These are phyloP conservation scores for Globisporangium megalacanthum DNA, from an alignment of 352 stramenopile genomes.

Conservation along the genomic window DNA sequence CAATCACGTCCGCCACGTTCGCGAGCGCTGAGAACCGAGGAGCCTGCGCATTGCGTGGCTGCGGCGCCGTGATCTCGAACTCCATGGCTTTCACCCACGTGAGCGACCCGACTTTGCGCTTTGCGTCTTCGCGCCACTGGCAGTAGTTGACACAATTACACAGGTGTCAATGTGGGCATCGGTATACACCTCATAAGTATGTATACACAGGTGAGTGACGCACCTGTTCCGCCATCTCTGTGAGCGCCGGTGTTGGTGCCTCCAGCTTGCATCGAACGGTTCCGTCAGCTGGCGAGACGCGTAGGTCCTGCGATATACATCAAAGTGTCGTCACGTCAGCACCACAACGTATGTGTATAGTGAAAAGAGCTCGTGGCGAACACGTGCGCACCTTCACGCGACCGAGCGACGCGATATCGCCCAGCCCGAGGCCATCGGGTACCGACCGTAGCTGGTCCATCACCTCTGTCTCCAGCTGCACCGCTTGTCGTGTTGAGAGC, in stretches of 20 bases:
- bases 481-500: conserved; percentile 61
- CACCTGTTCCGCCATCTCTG: conserved; percentile 64
- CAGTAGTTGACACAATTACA: not conserved
- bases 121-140: conserved; percentile 68
- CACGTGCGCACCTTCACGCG: conserved; percentile 57
- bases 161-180: not conserved
- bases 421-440: conserved; percentile 63
- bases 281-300: conserved; percentile 32
- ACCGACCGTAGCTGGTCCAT: conserved; percentile 66
- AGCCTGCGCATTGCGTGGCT: conserved; percentile 61
- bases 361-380: not conserved
- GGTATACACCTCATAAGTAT: not conserved
- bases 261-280: conserved; percentile 74
- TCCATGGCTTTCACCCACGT: conserved; percentile 72
- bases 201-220: not conserved
- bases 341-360: not conserved
- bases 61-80: conserved; percentile 56
- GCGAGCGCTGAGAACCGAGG: conserved; percentile 71
- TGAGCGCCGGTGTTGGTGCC: conserved; percentile 57
- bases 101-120: conserved; percentile 39
- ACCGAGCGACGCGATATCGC: conserved; percentile 69
- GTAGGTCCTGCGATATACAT: conserved; percentile 34
- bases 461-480: conserved; percentile 71
- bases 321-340: no score
- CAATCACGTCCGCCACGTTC: conserved; percentile 86